phyloP scores from a whole-genome alignment of 306 rosid genomes.

The Crotalaria pallida region DNA sequence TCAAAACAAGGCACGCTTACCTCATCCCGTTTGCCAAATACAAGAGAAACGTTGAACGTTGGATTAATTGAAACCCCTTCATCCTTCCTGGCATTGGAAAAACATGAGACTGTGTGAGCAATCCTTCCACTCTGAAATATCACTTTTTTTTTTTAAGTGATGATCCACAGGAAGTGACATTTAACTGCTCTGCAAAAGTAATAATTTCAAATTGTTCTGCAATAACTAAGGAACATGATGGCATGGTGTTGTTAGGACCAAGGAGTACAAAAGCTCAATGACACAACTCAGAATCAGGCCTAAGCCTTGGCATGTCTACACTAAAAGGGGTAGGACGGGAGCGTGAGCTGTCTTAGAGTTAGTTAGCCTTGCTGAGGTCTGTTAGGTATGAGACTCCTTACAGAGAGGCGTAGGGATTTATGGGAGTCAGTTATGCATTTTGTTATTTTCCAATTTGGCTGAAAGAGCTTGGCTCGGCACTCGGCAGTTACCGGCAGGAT shows the following conservation, averaged over 20 bases:
- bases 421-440: neutral
- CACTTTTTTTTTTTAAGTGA: conserved; percentile 2
- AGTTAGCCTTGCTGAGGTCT: neutral
- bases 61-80: conserved; percentile 76
- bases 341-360: neutral
- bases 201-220: neutral
- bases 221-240: neutral
- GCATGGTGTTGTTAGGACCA: neutral
- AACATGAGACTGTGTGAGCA: conserved; percentile 17
- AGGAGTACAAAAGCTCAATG: neutral
- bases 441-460: neutral
- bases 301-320: neutral
- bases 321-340: neutral
- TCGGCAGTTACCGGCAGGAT: no score
- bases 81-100: conserved; percentile 57
- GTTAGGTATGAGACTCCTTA: neutral
- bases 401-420: neutral
- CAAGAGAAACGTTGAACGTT: conserved; percentile 72
- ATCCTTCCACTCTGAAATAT: neutral
- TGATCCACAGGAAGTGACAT: no score
- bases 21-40: conserved; percentile 95
- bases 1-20: conserved; percentile 34
- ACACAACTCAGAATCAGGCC: neutral
- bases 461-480: neutral
- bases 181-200: neutral